Evolutionary conservation across 441 rosid species (phyloP).

Genomic region (Aquilaria agallochum): DNA sequence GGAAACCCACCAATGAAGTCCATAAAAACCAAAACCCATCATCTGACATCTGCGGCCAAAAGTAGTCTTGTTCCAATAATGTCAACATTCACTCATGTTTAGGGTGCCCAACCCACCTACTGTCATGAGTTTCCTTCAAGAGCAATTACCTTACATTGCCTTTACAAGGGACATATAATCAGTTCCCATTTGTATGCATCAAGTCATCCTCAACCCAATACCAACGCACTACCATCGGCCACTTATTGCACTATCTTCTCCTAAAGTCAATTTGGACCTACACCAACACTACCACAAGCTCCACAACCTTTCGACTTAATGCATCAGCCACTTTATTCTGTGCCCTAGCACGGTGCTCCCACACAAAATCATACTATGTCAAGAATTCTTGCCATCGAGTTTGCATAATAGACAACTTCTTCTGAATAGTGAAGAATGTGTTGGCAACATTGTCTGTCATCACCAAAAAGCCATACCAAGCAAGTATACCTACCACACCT

Average conservation of each 20-base stretch:
- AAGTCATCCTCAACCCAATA: background rate
- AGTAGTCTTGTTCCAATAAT: background rate
- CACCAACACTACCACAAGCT: too few relatives aligned
- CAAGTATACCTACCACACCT: background rate
- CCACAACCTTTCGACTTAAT: background rate
- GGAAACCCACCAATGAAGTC: too few relatives aligned
- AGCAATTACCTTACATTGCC: too few relatives aligned
- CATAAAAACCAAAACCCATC: background rate
- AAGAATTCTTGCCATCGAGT: background rate
- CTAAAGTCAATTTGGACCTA: background rate
- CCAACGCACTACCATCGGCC: background rate
- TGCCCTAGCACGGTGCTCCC: too few relatives aligned
- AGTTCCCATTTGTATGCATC: background rate
- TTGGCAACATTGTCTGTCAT: too few relatives aligned
- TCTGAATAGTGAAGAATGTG: background rate
- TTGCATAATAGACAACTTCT: background rate
- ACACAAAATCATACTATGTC: too few relatives aligned
- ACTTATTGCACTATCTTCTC: too few relatives aligned
- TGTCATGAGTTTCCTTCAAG: too few relatives aligned
- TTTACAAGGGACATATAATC: too few relatives aligned
- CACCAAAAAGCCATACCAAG: background rate
- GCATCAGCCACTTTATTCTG: too few relatives aligned
- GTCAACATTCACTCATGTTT: too few relatives aligned
- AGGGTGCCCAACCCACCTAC: too few relatives aligned
- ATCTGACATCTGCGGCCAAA: background rate